phyloP scores from a whole-genome alignment of 768 basidiomycete genomes.

The Gloeostereum incarnatum region DNA sequence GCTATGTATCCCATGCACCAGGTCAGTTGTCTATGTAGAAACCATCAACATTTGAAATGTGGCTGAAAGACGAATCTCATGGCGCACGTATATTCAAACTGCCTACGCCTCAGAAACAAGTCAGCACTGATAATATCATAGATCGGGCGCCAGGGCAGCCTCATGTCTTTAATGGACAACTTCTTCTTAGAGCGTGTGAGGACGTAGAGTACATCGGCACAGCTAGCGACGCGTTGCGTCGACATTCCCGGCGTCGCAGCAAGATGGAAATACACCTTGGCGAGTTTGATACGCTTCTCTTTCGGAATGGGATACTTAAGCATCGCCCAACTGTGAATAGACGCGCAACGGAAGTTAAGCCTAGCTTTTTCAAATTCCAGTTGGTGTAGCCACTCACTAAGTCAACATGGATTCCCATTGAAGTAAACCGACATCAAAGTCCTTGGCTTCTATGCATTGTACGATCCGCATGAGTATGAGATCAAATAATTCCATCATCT shows the following conservation, averaged over 20 bases:
- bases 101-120: slow-evolving; percentile 66
- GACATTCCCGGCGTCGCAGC: slow-evolving; percentile 73
- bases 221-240: slow-evolving; percentile 54
- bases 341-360: slow-evolving; percentile 3
- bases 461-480: slow-evolving; percentile 58
- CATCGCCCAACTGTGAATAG: slow-evolving; percentile 64
- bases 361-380: too few relatives aligned
- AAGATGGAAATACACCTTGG: slow-evolving; percentile 73
- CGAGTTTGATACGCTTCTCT: slow-evolving; percentile 62
- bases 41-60: not conserved
- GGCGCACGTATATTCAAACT: slow-evolving; percentile 71
- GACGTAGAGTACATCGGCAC: slow-evolving; percentile 51
- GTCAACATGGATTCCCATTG: slow-evolving; percentile 76
- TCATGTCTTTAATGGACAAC: slow-evolving; percentile 66
- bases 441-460: slow-evolving; percentile 71
- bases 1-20: slow-evolving; percentile 73
- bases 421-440: slow-evolving; percentile 72
- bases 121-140: slow-evolving; percentile 63
- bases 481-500: slow-evolving; percentile 70
- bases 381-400: slow-evolving; percentile 37
- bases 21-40: slow-evolving; percentile 53
- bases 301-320: slow-evolving; percentile 85
- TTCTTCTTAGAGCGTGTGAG: slow-evolving; percentile 66
- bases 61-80: not conserved
- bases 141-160: slow-evolving; percentile 76